Percentiles rank a stretch among this genome's conserved stretches.
Evolutionary conservation across 75 land plant species (phyloP).

Genomic region (Sequoia sempervirens): DNA sequence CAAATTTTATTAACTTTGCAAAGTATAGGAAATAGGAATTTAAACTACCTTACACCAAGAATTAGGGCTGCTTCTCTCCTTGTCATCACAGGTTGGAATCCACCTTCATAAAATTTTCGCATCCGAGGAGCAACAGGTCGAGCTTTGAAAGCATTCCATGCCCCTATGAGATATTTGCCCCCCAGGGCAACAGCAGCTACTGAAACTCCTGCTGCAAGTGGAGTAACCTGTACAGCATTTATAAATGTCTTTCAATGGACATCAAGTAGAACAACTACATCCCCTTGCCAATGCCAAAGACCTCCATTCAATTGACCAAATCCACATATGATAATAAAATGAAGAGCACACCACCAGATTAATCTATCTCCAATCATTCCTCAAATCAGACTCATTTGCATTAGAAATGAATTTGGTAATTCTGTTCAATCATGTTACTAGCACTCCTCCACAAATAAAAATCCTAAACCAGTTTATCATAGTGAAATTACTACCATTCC

Average conservation of each 20-base stretch:
- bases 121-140: constrained; percentile 53
- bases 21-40: not conserved
- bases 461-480: not conserved
- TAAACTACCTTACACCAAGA: constrained; percentile 73
- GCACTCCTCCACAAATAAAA: not conserved
- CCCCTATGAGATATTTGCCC: constrained; percentile 67
- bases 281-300: not conserved
- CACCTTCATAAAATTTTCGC: constrained; percentile 88
- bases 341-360: not conserved
- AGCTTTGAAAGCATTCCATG: constrained; percentile 86
- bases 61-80: constrained; percentile 92
- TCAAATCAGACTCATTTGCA: not conserved
- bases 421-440: not conserved
- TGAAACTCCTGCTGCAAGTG: constrained; percentile 60
- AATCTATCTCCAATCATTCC: not conserved
- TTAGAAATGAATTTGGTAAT: not conserved
- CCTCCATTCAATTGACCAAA: not conserved
- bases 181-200: constrained; percentile 87
- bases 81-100: constrained; percentile 83
- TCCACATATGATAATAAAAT: not conserved
- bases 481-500: not conserved
- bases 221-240: constrained; percentile 24
- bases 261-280: not conserved
- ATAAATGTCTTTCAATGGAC: not conserved
- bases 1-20: not conserved